These are phyloP conservation scores for Anisodus tanguticus DNA, from an alignment of 257 asterid genomes.

Conservation along the genomic window DNA sequence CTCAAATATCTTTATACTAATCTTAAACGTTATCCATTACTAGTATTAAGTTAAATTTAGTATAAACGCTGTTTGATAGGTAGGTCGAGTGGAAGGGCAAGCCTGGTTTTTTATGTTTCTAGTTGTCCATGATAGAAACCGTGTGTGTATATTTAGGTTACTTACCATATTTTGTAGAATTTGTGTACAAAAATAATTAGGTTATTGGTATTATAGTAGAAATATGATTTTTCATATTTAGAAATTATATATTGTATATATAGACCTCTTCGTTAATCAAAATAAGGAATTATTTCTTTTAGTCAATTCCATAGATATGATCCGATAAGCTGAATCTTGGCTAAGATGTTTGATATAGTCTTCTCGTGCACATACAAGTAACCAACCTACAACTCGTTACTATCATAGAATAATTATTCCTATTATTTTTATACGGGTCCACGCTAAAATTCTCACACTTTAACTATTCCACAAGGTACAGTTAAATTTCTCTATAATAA, in stretches of 20 bases:
- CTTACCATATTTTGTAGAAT: too few species aligned
- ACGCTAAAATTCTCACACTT: background rate
- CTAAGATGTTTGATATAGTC: background rate
- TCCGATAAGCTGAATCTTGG: background rate
- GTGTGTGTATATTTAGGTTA: too few species aligned
- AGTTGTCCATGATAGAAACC: background rate
- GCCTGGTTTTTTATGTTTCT: background rate
- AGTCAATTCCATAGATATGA: background rate
- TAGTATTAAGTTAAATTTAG: background rate
- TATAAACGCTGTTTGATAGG: background rate
- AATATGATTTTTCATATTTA: too few species aligned
- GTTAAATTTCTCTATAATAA: too few species aligned
- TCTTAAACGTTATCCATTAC: slow-evolving; percentile 1
- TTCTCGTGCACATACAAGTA: background rate
- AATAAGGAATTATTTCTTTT: too few species aligned
- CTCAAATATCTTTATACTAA: background rate
- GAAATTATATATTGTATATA: too few species aligned
- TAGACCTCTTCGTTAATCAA: too few species aligned
- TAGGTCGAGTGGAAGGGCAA: background rate
- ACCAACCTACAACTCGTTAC: background rate
- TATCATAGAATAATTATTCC: too few species aligned
- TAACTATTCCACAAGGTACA: background rate
- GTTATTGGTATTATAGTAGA: too few species aligned
- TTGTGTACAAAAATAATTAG: too few species aligned
- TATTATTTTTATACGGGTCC: too few species aligned